Evolutionary conservation across 441 rosid genomes (phyloP).

Genomic region (Populus hybrid): DNA sequence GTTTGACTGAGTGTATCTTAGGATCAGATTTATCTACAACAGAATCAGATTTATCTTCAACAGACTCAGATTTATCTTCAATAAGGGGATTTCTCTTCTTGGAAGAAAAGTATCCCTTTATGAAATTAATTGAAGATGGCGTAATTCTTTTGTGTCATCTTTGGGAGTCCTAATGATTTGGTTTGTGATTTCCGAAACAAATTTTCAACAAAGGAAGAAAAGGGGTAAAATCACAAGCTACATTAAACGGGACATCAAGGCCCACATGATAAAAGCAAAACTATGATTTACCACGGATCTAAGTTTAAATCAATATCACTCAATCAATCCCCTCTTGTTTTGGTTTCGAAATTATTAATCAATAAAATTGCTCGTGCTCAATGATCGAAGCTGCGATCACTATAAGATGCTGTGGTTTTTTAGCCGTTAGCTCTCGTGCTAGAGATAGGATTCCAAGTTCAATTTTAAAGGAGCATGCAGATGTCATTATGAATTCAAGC

Average conservation of each 20-base stretch:
- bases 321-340: neutral
- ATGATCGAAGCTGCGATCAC: neutral
- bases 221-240: conserved; percentile 18
- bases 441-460: too few relatives aligned
- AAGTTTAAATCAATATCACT: neutral
- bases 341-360: neutral
- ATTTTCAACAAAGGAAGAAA: conserved; percentile 37
- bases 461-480: too few relatives aligned
- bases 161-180: conserved; percentile 35
- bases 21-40: too few relatives aligned
- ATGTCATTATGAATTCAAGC: too few relatives aligned
- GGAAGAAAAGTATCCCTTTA: conserved; percentile 64
- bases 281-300: neutral
- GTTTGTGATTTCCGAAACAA: conserved; percentile 35
- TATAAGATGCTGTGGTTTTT: neutral
- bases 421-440: neutral
- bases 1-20: too few relatives aligned
- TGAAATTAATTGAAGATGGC: conserved; percentile 27
- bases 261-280: conserved; percentile 17
- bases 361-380: neutral
- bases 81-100: conserved; percentile 51
- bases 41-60: too few relatives aligned
- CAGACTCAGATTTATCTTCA: too few relatives aligned
- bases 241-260: conserved; percentile 32
- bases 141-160: conserved; percentile 25